Conservation (phyloP, 2,329 filamentous ascomycete species). For the Pyrenophora graminea region DNA sequence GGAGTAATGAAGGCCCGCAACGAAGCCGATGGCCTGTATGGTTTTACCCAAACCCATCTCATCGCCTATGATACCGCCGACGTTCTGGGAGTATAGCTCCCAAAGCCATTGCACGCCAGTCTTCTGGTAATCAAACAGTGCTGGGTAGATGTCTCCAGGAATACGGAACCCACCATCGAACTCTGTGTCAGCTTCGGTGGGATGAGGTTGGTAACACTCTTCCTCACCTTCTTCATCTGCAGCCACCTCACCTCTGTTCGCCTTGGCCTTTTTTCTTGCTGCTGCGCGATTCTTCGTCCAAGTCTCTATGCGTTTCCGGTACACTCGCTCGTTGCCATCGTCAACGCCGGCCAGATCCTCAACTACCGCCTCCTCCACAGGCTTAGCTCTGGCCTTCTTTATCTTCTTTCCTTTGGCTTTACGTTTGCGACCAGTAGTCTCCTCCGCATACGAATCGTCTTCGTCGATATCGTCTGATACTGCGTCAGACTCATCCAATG, state of each 20-base stretch:
- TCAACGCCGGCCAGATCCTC: constrained; percentile 71
- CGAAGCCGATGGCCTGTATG: constrained; percentile 76
- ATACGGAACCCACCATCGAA: constrained; percentile 78
- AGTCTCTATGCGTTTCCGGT: constrained; percentile 71
- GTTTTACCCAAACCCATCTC: constrained; percentile 99
- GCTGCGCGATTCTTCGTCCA: constrained; percentile 71
- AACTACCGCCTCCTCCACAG: constrained; percentile 34
- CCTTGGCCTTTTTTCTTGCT: constrained; percentile 57
- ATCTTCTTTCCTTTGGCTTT: constrained; percentile 39
- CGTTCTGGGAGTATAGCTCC: constrained; percentile 84
- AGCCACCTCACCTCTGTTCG: constrained; percentile 37
- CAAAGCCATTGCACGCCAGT: constrained; percentile 96
- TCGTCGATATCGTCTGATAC: constrained; percentile 40
- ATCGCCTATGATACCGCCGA: constrained; percentile 93
- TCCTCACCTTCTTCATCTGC: constrained; percentile 49
- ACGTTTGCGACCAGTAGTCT: constrained; percentile 46
- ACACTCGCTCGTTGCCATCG: constrained; percentile 84
- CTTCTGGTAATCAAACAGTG: constrained; percentile 95
- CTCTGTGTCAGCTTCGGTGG: constrained; percentile 74
- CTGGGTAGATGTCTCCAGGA: constrained; percentile 90
- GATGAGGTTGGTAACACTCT: constrained; percentile 87
- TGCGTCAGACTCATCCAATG: constrained; percentile 46
- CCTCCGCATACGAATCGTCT: constrained; percentile 47
- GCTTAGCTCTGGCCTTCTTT: constrained; percentile 27
- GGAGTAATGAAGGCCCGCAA: constrained; percentile 91